Percentiles rank a stretch among this genome's conserved stretches.
These are phyloP conservation scores for Neoboletus brunneissimus DNA, from an alignment of 768 basidiomycete genomes.

Conservation along the genomic window DNA sequence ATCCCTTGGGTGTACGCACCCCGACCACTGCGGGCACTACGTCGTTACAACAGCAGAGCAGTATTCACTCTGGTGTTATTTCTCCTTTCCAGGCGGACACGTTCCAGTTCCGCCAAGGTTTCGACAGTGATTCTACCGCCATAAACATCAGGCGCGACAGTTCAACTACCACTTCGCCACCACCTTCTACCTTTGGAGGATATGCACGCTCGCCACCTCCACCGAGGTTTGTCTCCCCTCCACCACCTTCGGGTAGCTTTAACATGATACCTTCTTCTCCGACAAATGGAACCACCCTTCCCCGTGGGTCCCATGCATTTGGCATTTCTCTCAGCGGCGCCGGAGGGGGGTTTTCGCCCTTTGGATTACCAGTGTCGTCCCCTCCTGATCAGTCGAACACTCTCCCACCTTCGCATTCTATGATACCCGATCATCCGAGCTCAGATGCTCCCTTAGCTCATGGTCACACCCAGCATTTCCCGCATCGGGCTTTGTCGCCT, in stretches of 20 bases:
- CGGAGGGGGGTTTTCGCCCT: slow-evolving; percentile 30
- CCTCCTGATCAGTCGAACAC: slow-evolving; percentile 27
- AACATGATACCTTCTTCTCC: slow-evolving; percentile 26
- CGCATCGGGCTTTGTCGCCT: slow-evolving; percentile 39
- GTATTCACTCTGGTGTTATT: slow-evolving; percentile 14
- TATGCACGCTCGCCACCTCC: slow-evolving; percentile 36
- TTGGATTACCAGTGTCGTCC: slow-evolving; percentile 34
- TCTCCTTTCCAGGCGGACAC: slow-evolving; percentile 31
- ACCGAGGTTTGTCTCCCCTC: slow-evolving; percentile 34
- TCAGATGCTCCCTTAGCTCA: slow-evolving; percentile 30
- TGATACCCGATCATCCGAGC: slow-evolving; percentile 37
- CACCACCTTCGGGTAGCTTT: slow-evolving; percentile 29
- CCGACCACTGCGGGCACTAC: slow-evolving; percentile 53
- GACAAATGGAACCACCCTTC: slow-evolving; percentile 25
- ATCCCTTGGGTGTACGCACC: slow-evolving; percentile 90
- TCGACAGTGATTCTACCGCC: slow-evolving; percentile 23
- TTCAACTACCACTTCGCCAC: slow-evolving; percentile 22
- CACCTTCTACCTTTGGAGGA: slow-evolving; percentile 23
- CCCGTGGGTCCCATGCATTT: slow-evolving; percentile 33
- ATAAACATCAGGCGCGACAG: slow-evolving; percentile 27
- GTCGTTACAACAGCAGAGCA: slow-evolving; percentile 28
- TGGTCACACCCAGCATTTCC: slow-evolving; percentile 38
- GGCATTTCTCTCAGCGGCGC: slow-evolving; percentile 30
- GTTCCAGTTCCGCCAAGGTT: slow-evolving; percentile 31
- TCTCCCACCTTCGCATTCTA: slow-evolving; percentile 32